Evolutionary conservation across 2,329 filamentous ascomycete genomes (phyloP), one percentile per base, ranked within the genome.

Genomic region (Rasamsonia emersonii): DNA sequence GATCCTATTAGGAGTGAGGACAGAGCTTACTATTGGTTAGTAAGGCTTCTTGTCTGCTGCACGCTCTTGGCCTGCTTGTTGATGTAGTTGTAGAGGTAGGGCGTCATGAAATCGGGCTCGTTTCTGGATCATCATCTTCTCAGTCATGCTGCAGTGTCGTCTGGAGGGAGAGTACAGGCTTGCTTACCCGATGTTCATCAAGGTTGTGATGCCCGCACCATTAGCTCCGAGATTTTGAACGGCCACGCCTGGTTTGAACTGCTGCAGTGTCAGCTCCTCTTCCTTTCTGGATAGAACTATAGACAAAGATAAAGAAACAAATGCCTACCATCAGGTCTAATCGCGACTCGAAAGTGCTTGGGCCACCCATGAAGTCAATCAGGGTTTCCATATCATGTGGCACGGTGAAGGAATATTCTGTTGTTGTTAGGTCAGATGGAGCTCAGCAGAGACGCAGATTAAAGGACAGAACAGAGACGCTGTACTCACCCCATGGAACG

Each of bases 41-140:
- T 77, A 19, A 79, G 63, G 31, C 58, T 61, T 31, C 79, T 70
- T 23, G 71, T 73, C 39, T 71, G 66, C 38, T 70, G 51, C n/a
- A 82, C 77, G 13, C 68, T 69, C 28, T 75, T 71, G 43, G 75
- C 69, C 49, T 82, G 79, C 29, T 74, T 70, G 40, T 73, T 73
- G 36, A 74, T 71, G 51, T 74, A 84, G 55, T 80, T 77, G 64
- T 79, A 84, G 3, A 84, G 64, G 51, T 77, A 84, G 0, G 78
- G 78, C 0, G 71, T 75, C 0, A 69, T 71, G 53, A 84, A 83
- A 45, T 70, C 71, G 0, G 77, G 77, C 53, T 82, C 74, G 48
- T 82, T 82, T 16, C 75, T 77, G 1, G 69, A 71, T 18, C 11
- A 7, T 9, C 9, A 10, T 19, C 20, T 13, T 11, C 11, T n/a